Percentiles rank a stretch among this genome's conserved stretches.
Conservation (phyloP, 768 basidiomycete genomes). For the Kwoniella europaea region DNA sequence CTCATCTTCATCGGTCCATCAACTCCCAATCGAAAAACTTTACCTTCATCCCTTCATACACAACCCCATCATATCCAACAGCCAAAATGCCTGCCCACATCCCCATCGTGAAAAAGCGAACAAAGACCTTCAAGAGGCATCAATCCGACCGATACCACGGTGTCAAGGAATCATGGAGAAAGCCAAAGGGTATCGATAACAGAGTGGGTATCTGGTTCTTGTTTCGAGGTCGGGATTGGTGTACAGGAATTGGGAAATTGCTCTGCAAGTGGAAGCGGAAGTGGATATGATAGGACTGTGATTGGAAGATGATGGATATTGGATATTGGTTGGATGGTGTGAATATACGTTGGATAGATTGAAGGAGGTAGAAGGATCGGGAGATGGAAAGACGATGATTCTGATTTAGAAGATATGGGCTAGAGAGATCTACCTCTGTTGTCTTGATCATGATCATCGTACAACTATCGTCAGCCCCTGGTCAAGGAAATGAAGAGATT, state of each 20-base stretch:
- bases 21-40: background rate
- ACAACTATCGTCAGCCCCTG: too few relatives aligned
- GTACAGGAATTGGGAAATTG: background rate
- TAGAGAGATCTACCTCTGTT: too few relatives aligned
- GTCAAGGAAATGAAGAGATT: too few relatives aligned
- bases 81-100: slow-evolving; percentile 58
- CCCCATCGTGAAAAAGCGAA: slow-evolving; percentile 93
- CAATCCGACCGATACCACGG: slow-evolving; percentile 97
- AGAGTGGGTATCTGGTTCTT: slow-evolving; percentile 68
- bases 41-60: background rate
- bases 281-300: background rate
- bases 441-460: too few relatives aligned
- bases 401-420: too few relatives aligned
- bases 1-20: background rate
- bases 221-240: slow-evolving; percentile 3
- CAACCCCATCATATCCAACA: background rate
- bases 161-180: slow-evolving; percentile 99
- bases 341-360: too few relatives aligned
- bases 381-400: too few relatives aligned
- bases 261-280: too few relatives aligned
- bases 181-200: slow-evolving; percentile 99
- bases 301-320: background rate
- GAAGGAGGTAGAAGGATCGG: too few relatives aligned
- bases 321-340: too few relatives aligned
- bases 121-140: slow-evolving; percentile 98